Percentiles rank a stretch among this genome's conserved stretches.
Evolutionary conservation across 108 stramenopile genomes (phyloP).

Genomic region (Nannochloropsis gaditana): DNA sequence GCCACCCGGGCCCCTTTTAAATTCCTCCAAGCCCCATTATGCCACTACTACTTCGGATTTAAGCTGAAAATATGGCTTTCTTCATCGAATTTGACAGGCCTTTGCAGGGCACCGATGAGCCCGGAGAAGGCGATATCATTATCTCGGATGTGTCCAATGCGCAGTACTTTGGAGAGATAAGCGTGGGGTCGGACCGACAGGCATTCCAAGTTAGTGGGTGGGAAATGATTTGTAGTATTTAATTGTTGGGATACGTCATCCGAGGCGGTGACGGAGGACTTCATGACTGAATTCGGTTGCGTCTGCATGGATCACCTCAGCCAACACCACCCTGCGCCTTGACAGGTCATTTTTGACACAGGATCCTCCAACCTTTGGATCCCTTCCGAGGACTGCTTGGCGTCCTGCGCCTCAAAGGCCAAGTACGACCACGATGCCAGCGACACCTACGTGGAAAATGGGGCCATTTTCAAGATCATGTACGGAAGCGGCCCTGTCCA

Average conservation of each 20-base stretch:
- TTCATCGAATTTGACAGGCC: neutral
- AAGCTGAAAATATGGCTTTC: neutral
- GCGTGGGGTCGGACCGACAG: conserved; percentile 51
- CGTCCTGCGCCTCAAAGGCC: conserved; percentile 50
- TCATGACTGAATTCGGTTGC: too few relatives aligned
- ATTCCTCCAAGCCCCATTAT: too few relatives aligned
- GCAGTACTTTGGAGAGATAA: conserved; percentile 53
- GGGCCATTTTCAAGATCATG: conserved; percentile 71
- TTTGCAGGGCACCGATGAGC: conserved; percentile 3
- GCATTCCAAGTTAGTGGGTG: neutral
- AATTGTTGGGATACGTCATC: too few relatives aligned
- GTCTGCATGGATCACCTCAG: too few relatives aligned
- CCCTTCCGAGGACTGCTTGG: conserved; percentile 64
- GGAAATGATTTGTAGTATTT: neutral
- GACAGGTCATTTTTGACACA: conserved; percentile 83
- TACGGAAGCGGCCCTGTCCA: conserved; percentile 72
- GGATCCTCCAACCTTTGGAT: conserved; percentile 91
- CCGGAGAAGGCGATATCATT: conserved; percentile 19
- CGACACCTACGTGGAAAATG: conserved; percentile 49
- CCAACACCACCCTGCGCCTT: neutral
- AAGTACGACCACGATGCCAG: conserved; percentile 55
- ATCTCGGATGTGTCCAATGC: conserved; percentile 22
- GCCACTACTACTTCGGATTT: neutral
- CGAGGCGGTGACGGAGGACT: too few relatives aligned
- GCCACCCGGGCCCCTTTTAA: too few relatives aligned